Evolutionary conservation across 192 early-diverging fungal species (phyloP).

Genomic region (Mortierella hygrophila): DNA sequence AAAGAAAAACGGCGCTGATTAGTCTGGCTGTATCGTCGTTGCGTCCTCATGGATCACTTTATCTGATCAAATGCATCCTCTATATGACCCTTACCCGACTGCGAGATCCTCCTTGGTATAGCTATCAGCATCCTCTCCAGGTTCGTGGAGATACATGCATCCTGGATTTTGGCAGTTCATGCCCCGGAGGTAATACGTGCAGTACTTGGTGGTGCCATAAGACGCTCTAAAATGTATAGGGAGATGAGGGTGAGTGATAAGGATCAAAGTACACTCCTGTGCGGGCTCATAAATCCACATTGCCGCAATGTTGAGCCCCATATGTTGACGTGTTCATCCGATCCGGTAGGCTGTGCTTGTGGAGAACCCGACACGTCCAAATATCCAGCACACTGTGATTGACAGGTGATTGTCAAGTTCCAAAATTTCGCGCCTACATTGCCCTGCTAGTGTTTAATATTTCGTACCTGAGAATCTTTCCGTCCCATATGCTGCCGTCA

Average conservation of each 20-base stretch:
- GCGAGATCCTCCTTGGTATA: slow-evolving; percentile 92
- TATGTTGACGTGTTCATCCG: neutral
- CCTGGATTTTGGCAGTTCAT: slow-evolving; percentile 92
- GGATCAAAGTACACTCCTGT: neutral
- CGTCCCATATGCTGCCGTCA: slow-evolving; percentile 91
- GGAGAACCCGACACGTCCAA: neutral
- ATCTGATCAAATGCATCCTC: neutral
- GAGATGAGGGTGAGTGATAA: neutral
- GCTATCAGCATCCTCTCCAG: slow-evolving; percentile 92
- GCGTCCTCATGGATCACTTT: neutral
- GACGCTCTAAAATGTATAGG: slow-evolving; percentile 74
- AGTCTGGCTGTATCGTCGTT: neutral
- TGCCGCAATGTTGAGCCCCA: neutral
- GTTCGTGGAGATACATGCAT: slow-evolving; percentile 97
- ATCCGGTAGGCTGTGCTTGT: slow-evolving; percentile 8
- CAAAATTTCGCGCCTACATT: neutral
- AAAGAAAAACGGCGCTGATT: neutral
- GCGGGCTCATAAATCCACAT: neutral
- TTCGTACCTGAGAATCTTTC: slow-evolving; percentile 81
- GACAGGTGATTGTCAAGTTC: neutral
- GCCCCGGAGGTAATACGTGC: slow-evolving; percentile 93
- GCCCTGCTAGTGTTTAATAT: neutral
- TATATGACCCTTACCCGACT: slow-evolving; percentile 62
- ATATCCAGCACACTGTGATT: neutral
- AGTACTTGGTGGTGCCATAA: slow-evolving; percentile 99